Percentiles rank a stretch among this genome's conserved stretches.
Evolutionary conservation across 345 rosid genomes (phyloP).

Genomic region (Gossypium australe): DNA sequence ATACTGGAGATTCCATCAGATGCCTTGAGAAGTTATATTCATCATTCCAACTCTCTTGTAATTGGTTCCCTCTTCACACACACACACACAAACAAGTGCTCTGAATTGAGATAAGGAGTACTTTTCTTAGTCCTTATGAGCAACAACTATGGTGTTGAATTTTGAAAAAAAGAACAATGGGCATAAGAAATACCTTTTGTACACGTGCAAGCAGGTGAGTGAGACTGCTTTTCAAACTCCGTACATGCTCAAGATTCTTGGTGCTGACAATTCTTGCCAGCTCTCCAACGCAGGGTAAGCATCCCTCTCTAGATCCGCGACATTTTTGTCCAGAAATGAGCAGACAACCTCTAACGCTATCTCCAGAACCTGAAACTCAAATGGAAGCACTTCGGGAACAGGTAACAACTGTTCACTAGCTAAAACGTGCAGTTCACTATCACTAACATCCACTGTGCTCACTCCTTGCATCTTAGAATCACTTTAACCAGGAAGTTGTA

Average conservation of each 20-base stretch:
- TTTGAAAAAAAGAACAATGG: neutral
- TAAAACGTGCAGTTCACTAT: conserved; percentile 38
- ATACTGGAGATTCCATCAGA: neutral
- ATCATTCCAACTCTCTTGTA: neutral
- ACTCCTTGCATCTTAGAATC: conserved; percentile 29
- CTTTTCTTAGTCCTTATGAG: neutral
- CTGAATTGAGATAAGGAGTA: neutral
- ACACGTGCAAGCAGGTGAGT: conserved; percentile 87
- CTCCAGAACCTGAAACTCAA: conserved; percentile 94
- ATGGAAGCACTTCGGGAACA: conserved; percentile 52
- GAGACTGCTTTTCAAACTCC: conserved; percentile 84
- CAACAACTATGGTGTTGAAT: neutral
- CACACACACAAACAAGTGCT: neutral
- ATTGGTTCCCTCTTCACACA: neutral
- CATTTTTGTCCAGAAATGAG: conserved; percentile 55
- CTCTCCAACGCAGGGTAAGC: conserved; percentile 91
- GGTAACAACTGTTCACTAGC: conserved; percentile 42
- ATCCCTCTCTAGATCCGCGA: conserved; percentile 65
- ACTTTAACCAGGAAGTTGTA: conserved; percentile 48
- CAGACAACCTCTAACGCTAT: conserved; percentile 85
- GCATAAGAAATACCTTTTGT: conserved; percentile 55
- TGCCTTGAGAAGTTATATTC: neutral
- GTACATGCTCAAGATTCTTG: conserved; percentile 85
- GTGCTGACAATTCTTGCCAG: conserved; percentile 84
- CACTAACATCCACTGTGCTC: conserved; percentile 26